Evolutionary conservation across 2,329 filamentous ascomycete genomes (phyloP).

Genomic region (Hymenoscyphus albidus): DNA sequence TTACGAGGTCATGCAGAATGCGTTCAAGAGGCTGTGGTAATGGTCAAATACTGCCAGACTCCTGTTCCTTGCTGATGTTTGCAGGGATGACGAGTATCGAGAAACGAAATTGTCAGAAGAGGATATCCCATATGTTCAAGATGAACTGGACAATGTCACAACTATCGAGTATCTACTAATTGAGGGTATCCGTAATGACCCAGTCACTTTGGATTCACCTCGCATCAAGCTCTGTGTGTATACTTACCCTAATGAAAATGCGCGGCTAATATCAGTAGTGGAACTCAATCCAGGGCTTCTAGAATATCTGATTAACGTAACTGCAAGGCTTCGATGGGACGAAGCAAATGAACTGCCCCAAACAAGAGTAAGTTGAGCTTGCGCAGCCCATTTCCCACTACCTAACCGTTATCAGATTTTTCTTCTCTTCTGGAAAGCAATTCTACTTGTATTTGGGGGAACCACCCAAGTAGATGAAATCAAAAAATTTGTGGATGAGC

Average conservation of each 20-base stretch:
- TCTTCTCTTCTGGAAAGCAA: conserved; percentile 86
- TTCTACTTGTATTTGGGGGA: conserved; percentile 81
- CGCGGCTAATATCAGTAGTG: conserved; percentile 37
- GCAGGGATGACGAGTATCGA: conserved; percentile 36
- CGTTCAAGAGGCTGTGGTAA: conserved; percentile 36
- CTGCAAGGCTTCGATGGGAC: conserved; percentile 69
- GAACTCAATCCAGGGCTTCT: conserved; percentile 64
- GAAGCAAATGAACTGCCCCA: conserved; percentile 60
- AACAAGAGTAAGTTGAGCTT: conserved; percentile 50
- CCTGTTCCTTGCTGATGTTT: conserved; percentile 11
- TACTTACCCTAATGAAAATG: background rate
- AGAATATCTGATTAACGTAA: conserved; percentile 66
- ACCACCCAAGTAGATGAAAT: conserved; percentile 67
- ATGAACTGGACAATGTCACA: conserved; percentile 60
- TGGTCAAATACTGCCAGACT: background rate
- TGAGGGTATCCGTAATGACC: conserved; percentile 52
- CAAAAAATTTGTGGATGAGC: conserved; percentile 67
- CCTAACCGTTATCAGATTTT: conserved; percentile 54
- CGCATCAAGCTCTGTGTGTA: conserved; percentile 47
- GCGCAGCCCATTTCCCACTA: background rate
- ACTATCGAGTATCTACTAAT: conserved; percentile 59
- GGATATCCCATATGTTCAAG: conserved; percentile 42
- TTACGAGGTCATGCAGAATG: conserved; percentile 32
- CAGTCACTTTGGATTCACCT: conserved; percentile 41
- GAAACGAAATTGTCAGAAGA: conserved; percentile 32